Evolutionary conservation across 371 early-diverging fungal genomes (phyloP).

Genomic region (Dipsacomyces acuminosporus): DNA sequence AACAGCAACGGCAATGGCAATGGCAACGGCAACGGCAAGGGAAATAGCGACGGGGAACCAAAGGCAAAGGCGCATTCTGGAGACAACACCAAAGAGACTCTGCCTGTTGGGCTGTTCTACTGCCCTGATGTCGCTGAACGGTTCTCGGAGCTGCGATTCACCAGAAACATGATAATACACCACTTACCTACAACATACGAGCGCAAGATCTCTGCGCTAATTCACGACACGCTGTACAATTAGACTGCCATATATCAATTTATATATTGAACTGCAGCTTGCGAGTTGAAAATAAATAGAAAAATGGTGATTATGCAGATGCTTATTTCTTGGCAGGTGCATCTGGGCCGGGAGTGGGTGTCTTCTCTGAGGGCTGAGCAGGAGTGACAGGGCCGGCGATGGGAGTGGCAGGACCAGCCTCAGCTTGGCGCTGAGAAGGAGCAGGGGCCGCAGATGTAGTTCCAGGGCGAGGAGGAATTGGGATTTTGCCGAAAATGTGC

Average conservation of each 20-base stretch:
- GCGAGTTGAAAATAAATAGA: no score
- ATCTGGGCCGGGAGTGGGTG: no score
- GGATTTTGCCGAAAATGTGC: constrained; percentile 38
- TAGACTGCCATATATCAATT: neutral
- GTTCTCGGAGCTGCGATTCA: constrained; percentile 65
- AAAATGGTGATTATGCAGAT: no score
- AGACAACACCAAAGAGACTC: constrained; percentile 36
- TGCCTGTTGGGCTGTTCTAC: constrained; percentile 50
- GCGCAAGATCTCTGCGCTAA: constrained; percentile 49
- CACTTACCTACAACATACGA: constrained; percentile 70
- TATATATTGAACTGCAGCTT: no score
- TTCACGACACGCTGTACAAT: constrained; percentile 24
- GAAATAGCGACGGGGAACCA: constrained; percentile 1
- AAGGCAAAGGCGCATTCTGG: no score
- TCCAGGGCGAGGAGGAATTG: constrained; percentile 21
- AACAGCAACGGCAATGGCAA: constrained; percentile 5
- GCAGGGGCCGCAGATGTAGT: constrained; percentile 9
- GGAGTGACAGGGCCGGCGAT: no score
- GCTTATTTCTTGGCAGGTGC: no score
- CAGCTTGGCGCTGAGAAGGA: neutral
- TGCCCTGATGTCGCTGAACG: constrained; percentile 63
- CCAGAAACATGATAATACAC: constrained; percentile 66
- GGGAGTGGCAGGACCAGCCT: no score
- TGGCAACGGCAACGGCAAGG: constrained; percentile 3
- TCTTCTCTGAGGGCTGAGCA: no score